A percentile compares a stretch with the other conserved stretches of the same genome.
Conservation (phyloP, 2,329 filamentous ascomycete genomes). For the Madurella mycetomatis region DNA sequence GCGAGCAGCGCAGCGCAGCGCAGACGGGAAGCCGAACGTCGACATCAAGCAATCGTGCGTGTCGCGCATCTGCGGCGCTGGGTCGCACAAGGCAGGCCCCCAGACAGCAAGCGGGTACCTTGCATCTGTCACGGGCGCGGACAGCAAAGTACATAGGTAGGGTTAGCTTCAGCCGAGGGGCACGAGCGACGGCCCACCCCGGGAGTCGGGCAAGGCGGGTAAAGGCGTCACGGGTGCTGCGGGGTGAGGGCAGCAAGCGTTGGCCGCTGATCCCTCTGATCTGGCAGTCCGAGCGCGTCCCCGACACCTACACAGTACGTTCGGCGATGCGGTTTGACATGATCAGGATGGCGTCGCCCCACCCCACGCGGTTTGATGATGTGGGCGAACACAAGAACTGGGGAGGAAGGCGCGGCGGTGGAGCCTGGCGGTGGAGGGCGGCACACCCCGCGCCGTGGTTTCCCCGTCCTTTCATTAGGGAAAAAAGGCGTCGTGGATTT, state of each 20-base stretch:
- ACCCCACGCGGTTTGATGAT: slow-evolving; percentile 9
- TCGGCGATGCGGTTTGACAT: neutral
- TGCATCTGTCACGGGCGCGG: slow-evolving; percentile 21
- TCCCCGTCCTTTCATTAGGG: too few species aligned
- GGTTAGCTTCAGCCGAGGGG: slow-evolving; percentile 25
- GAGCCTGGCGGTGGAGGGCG: too few species aligned
- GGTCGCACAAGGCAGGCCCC: neutral
- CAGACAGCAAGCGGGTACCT: slow-evolving; percentile 21
- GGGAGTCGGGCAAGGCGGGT: slow-evolving; percentile 18
- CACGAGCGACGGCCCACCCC: slow-evolving; percentile 1
- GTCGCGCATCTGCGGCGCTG: too few species aligned
- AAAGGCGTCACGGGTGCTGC: slow-evolving; percentile 14
- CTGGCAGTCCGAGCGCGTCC: slow-evolving; percentile 9
- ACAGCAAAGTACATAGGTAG: too few species aligned
- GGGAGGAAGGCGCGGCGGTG: too few species aligned
- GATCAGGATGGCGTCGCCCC: slow-evolving; percentile 10
- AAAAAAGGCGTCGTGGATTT: too few species aligned
- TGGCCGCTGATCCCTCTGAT: slow-evolving; percentile 11
- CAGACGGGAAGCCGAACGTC: too few species aligned
- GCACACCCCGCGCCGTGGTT: too few species aligned
- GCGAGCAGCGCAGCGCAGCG: too few species aligned
- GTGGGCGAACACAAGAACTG: neutral
- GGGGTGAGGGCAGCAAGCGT: neutral
- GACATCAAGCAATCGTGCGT: too few species aligned
- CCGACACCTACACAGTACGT: too few species aligned